Conservation (phyloP, 139 green algal species). For the Ettlia oleoabundans region DNA sequence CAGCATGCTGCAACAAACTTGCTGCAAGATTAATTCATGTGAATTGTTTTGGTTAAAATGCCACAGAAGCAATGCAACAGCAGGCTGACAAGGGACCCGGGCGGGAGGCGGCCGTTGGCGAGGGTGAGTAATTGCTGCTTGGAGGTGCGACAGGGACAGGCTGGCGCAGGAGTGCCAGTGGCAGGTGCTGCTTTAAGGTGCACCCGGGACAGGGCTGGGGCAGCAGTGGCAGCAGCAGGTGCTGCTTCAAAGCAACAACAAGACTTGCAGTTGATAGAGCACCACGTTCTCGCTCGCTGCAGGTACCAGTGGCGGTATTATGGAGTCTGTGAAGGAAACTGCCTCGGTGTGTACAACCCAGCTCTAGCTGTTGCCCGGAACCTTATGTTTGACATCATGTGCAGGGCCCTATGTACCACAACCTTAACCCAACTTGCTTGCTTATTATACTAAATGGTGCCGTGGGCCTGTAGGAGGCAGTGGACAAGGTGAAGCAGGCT, state of each 20-base stretch:
- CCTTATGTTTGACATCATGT: too few species aligned
- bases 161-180: too few species aligned
- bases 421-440: too few species aligned
- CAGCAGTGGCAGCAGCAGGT: not conserved
- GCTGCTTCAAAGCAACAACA: not conserved
- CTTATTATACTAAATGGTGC: too few species aligned
- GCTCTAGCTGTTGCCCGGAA: too few species aligned
- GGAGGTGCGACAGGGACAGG: too few species aligned
- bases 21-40: not conserved
- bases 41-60: not conserved
- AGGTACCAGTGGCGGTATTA: not conserved
- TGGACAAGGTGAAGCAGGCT: too few species aligned
- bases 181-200: too few species aligned
- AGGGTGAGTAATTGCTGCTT: conserved; percentile 17
- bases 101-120: conserved; percentile 2
- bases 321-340: not conserved
- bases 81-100: conserved; percentile 33
- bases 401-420: too few species aligned
- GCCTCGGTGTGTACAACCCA: not conserved
- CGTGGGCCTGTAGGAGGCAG: too few species aligned
- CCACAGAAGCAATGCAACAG: conserved; percentile 11
- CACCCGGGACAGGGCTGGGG: too few species aligned
- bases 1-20: not conserved
- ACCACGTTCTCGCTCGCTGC: not conserved
- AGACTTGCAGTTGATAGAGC: not conserved